phyloP scores from a whole-genome alignment of 331 rosid genomes.

The Quercus phellos region DNA sequence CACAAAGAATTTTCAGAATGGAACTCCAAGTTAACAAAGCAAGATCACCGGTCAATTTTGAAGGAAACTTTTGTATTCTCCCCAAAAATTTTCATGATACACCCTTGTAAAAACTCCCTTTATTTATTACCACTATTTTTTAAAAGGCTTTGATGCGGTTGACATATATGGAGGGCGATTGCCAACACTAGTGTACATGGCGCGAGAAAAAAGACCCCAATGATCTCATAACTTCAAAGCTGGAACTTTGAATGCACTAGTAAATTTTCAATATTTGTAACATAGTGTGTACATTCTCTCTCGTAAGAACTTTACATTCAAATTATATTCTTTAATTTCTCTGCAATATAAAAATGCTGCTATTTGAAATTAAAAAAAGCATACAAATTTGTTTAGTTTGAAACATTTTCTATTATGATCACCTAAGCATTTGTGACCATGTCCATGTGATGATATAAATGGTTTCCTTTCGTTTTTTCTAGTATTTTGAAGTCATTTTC shows the following conservation, averaged over 20 bases:
- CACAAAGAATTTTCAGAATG: slow-evolving; percentile 58
- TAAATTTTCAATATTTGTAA: slow-evolving; percentile 3
- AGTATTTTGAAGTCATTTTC: background rate
- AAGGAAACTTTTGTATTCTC: slow-evolving; percentile 30
- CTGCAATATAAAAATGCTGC: background rate
- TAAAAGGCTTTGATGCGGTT: slow-evolving; percentile 37
- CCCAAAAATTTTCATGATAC: background rate
- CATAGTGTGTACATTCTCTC: background rate
- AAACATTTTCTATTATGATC: no score
- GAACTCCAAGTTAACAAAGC: slow-evolving; percentile 43
- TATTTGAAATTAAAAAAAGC: background rate
- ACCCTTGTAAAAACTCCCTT: background rate
- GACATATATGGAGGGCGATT: slow-evolving; percentile 47
- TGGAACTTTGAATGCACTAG: slow-evolving; percentile 67
- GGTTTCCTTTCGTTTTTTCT: background rate
- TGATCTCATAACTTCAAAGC: slow-evolving; percentile 76
- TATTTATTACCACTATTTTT: background rate
- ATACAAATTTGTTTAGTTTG: no score
- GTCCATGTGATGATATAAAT: background rate
- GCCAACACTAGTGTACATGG: slow-evolving; percentile 57
- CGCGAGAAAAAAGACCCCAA: slow-evolving; percentile 58
- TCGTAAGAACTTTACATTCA: background rate
- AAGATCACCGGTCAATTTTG: slow-evolving; percentile 59
- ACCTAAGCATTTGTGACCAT: background rate
- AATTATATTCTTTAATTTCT: background rate